These are phyloP conservation scores for Ophiostoma himal-ulmi DNA, from an alignment of 2,329 filamentous ascomycete genomes.

Conservation along the genomic window DNA sequence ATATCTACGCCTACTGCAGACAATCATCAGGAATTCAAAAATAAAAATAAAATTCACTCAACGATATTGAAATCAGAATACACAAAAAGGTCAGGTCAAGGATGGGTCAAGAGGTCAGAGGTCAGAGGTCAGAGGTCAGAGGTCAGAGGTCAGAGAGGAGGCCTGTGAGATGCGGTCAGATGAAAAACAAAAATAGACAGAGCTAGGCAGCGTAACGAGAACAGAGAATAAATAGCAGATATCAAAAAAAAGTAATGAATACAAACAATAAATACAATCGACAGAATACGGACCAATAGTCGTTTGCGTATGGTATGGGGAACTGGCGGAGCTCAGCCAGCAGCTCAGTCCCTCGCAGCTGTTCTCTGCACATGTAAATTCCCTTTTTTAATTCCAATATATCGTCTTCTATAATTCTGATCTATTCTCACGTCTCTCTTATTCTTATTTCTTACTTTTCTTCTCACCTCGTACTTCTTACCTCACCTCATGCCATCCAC, in stretches of 20 bases:
- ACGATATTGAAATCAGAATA: no score
- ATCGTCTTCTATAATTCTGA: background rate
- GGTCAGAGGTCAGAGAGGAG: background rate
- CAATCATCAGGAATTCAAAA: no score
- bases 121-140: background rate
- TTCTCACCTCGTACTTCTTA: background rate
- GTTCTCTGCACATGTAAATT: background rate
- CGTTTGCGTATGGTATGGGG: slow-evolving; percentile 5
- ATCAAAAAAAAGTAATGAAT: background rate
- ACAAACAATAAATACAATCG: background rate
- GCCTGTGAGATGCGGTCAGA: slow-evolving; percentile 7
- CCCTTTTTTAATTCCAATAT: background rate
- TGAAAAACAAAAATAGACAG: background rate
- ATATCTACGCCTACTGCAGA: no score
- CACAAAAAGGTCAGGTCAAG: no score
- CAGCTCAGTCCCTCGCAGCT: background rate
- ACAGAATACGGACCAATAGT: background rate
- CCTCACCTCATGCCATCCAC: slow-evolving; percentile 12
- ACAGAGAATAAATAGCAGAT: background rate
- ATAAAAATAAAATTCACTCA: no score
- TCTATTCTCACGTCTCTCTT: background rate
- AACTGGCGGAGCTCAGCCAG: background rate
- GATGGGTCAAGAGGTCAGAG: no score
- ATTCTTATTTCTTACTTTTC: background rate
- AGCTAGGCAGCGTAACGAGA: background rate